Percentiles rank a stretch among this genome's conserved stretches.
These are phyloP conservation scores for Arthroderma uncinatum DNA, from an alignment of 2,329 filamentous ascomycete genomes.

Conservation along the genomic window DNA sequence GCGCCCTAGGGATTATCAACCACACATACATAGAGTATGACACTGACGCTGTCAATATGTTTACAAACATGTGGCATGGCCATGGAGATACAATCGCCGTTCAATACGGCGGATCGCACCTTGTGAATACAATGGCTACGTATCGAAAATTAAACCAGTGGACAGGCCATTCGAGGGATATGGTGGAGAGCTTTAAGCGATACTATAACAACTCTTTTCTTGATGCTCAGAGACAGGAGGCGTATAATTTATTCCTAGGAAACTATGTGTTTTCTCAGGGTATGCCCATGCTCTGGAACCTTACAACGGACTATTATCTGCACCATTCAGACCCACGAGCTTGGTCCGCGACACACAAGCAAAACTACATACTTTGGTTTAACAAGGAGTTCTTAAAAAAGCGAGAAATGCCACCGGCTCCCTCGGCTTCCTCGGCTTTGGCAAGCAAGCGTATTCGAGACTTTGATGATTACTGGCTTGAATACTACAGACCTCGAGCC, in stretches of 20 bases:
- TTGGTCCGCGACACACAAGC: slow-evolving; percentile 52
- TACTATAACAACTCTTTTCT: slow-evolving; percentile 99
- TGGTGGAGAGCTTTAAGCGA: slow-evolving; percentile 98
- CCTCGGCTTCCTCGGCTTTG: slow-evolving; percentile 14
- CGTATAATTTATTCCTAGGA: slow-evolving; percentile 92
- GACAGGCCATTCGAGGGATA: slow-evolving; percentile 93
- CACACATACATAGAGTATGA: slow-evolving; percentile 77
- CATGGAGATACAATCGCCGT: slow-evolving; percentile 96
- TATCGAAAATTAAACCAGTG: slow-evolving; percentile 99
- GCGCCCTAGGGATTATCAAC: slow-evolving; percentile 78
- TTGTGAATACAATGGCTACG: slow-evolving; percentile 98
- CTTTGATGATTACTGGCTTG: slow-evolving; percentile 93
- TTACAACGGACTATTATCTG: slow-evolving; percentile 88
- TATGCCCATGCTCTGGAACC: slow-evolving; percentile 93
- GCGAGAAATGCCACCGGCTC: slow-evolving; percentile 44
- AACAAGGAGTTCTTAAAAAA: slow-evolving; percentile 60
- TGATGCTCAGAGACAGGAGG: slow-evolving; percentile 94
- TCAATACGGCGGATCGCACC: slow-evolving; percentile 91
- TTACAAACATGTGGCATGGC: slow-evolving; percentile 97
- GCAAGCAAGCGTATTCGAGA: slow-evolving; percentile 36
- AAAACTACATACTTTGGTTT: slow-evolving; percentile 84
- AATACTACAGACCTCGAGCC: slow-evolving; percentile 84
- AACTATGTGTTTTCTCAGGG: slow-evolving; percentile 85
- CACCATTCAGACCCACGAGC: slow-evolving; percentile 75
- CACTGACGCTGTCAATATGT: slow-evolving; percentile 88